Conservation (phyloP, 1,284 basidiomycete species). For the Cystobasidium sp. region DNA sequence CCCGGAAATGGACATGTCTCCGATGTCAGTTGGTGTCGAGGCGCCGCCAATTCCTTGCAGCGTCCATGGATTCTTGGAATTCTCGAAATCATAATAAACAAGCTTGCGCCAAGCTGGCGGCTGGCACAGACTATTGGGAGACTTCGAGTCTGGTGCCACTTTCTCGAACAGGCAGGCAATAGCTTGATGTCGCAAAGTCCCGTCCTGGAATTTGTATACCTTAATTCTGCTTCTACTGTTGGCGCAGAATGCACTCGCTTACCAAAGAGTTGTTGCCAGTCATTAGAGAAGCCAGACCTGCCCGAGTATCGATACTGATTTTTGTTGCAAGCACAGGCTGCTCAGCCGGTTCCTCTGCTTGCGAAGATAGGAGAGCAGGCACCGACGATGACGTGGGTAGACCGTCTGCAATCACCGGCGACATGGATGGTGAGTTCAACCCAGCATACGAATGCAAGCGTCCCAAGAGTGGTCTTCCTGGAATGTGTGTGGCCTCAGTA, state of each 20-base stretch:
- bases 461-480: slow-evolving; percentile 17
- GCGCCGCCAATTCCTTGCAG: background rate
- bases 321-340: background rate
- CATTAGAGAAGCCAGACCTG: slow-evolving; percentile 42
- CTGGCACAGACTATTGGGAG: slow-evolving; percentile 12
- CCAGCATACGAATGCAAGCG: slow-evolving; percentile 15
- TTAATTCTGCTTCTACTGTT: background rate
- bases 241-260: background rate
- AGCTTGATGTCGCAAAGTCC: slow-evolving; percentile 42
- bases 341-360: background rate
- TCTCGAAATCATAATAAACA: slow-evolving; percentile 33
- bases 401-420: background rate
- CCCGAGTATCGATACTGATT: slow-evolving; percentile 38
- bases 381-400: slow-evolving; percentile 1
- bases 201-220: slow-evolving; percentile 9
- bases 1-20: background rate
- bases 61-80: background rate
- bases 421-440: background rate
- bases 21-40: background rate
- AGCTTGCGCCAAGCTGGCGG: slow-evolving; percentile 27
- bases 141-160: background rate
- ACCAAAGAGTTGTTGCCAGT: slow-evolving; percentile 45
- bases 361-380: background rate
- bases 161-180: slow-evolving; percentile 39
- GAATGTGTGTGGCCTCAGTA: slow-evolving; percentile 8